These are phyloP conservation scores for Barbarea vulgaris DNA, from an alignment of 345 rosid genomes.

Conservation along the genomic window DNA sequence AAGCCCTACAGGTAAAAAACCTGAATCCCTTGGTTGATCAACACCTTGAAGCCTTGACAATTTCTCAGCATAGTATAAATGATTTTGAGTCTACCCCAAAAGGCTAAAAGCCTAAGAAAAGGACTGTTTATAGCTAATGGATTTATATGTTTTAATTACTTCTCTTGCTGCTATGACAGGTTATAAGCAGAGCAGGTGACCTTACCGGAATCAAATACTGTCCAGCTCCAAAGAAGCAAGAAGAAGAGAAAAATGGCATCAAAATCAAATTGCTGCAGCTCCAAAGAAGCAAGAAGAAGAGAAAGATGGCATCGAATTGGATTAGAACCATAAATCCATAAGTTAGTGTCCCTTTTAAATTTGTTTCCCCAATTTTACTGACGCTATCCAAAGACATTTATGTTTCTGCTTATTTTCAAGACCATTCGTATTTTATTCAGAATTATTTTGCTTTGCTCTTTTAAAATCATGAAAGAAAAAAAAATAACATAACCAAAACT, in stretches of 20 bases:
- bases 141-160: neutral
- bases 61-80: neutral
- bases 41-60: neutral
- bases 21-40: neutral
- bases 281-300: constrained; percentile 56
- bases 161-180: constrained; percentile 43
- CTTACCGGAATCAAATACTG: constrained; percentile 80
- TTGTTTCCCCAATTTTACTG: neutral
- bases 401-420: neutral
- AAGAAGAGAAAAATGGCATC: constrained; percentile 32
- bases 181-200: constrained; percentile 75
- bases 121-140: neutral
- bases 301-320: constrained; percentile 34
- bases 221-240: constrained; percentile 73
- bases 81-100: neutral
- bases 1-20: constrained; percentile 65
- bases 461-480: too few relatives aligned
- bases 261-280: too few relatives aligned
- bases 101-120: neutral
- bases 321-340: constrained; percentile 27
- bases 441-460: neutral
- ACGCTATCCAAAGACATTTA: neutral
- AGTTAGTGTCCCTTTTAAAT: neutral
- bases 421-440: neutral
- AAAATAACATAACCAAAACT: too few relatives aligned